Evolutionary conservation across 1,139 yeast genomes (phyloP).

Genomic region (Pichia sp.): DNA sequence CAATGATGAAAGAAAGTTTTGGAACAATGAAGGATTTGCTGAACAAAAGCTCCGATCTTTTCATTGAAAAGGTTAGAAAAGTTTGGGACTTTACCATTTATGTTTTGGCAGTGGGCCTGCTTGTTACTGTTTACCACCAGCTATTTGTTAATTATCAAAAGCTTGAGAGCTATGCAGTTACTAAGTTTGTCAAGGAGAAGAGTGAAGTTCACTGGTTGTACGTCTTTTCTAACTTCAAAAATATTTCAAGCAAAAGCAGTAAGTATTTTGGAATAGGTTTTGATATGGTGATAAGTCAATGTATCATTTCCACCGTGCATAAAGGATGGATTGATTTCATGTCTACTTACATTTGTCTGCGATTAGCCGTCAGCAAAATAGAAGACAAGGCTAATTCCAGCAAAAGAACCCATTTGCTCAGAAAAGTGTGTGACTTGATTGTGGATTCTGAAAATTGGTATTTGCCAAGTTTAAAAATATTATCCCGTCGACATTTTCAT

Average conservation of each 20-base stretch:
- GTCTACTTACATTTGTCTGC: slow-evolving; percentile 32
- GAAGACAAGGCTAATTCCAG: not conserved
- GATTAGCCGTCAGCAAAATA: slow-evolving; percentile 17
- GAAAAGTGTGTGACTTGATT: slow-evolving; percentile 20
- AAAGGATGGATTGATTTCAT: slow-evolving; percentile 22
- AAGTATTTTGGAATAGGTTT: slow-evolving; percentile 29
- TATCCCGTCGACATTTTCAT: slow-evolving; percentile 44
- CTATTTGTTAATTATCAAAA: slow-evolving; percentile 25
- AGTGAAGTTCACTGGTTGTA: slow-evolving; percentile 20
- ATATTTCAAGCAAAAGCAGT: slow-evolving; percentile 20
- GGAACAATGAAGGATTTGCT: slow-evolving; percentile 22
- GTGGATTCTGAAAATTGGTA: slow-evolving; percentile 5
- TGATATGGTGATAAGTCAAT: slow-evolving; percentile 28
- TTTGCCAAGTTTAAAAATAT: slow-evolving; percentile 16
- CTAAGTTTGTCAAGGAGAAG: slow-evolving; percentile 21
- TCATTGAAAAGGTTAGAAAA: slow-evolving; percentile 22
- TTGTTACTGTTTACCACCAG: slow-evolving; percentile 28
- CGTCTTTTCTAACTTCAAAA: slow-evolving; percentile 22
- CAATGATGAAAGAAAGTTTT: slow-evolving; percentile 15
- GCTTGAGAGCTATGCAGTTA: slow-evolving; percentile 21
- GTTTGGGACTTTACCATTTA: slow-evolving; percentile 23
- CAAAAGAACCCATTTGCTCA: not conserved
- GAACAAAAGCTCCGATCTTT: slow-evolving; percentile 17
- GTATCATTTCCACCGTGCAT: slow-evolving; percentile 28
- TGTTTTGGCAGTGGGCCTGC: slow-evolving; percentile 22